These are phyloP conservation scores for Lyophyllum decastes DNA, from an alignment of 768 basidiomycete genomes.

Conservation along the genomic window DNA sequence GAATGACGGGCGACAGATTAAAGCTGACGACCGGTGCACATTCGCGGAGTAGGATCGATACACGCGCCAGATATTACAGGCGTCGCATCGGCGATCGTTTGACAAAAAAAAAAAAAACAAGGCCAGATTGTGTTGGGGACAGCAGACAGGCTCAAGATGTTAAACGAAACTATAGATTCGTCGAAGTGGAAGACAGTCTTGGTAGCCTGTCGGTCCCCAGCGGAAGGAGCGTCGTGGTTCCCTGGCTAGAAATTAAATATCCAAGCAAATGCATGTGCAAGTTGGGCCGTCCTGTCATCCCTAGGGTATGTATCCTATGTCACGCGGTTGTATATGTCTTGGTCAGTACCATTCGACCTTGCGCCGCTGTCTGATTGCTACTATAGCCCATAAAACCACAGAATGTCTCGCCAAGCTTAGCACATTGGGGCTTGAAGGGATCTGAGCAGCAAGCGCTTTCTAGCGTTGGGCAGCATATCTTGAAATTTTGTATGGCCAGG, in stretches of 20 bases:
- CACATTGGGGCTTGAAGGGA: too few relatives aligned
- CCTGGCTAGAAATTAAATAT: background rate
- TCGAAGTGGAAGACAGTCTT: background rate
- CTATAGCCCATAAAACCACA: too few relatives aligned
- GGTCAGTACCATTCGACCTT: background rate
- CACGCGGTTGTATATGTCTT: background rate
- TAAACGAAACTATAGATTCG: background rate
- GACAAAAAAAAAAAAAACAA: background rate
- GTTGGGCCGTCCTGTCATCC: background rate
- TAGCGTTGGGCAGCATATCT: background rate
- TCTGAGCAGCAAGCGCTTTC: background rate
- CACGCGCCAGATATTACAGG: background rate
- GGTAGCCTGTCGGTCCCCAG: too few relatives aligned
- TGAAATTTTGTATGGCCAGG: background rate
- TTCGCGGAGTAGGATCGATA: slow-evolving; percentile 3
- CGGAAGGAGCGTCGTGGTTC: background rate
- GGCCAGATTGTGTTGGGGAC: background rate
- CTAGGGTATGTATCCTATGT: background rate
- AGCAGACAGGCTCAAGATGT: background rate
- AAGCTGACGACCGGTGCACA: background rate
- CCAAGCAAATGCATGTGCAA: background rate
- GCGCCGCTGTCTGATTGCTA: background rate
- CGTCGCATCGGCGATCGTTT: slow-evolving; percentile 4
- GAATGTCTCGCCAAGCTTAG: too few relatives aligned
- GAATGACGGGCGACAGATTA: background rate